phyloP scores from a whole-genome alignment of 1,284 basidiomycete genomes.

The Prillingera fragicola region DNA sequence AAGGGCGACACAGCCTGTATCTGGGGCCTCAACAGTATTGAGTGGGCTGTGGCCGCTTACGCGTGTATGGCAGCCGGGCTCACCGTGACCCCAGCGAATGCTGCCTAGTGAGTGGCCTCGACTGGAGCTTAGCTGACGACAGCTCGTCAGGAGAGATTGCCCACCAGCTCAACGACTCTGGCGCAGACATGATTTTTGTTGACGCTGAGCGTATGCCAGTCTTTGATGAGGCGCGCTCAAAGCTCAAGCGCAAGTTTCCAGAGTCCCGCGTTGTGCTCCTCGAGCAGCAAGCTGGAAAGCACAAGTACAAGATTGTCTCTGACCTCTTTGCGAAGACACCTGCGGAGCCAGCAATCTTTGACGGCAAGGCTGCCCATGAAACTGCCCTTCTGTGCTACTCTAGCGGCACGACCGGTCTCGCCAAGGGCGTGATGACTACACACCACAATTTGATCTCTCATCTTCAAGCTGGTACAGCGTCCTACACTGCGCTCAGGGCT shows the following conservation, averaged over 20 bases:
- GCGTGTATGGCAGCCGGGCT: slow-evolving; percentile 50
- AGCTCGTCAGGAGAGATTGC: slow-evolving; percentile 44
- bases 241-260: slow-evolving; percentile 5
- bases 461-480: slow-evolving; percentile 5
- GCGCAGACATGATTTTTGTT: slow-evolving; percentile 55
- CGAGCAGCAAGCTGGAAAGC: neutral
- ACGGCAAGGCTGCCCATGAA: slow-evolving; percentile 5
- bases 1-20: slow-evolving; percentile 38
- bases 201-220: slow-evolving; percentile 53
- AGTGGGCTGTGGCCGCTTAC: slow-evolving; percentile 59
- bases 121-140: neutral
- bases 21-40: slow-evolving; percentile 55
- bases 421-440: slow-evolving; percentile 54
- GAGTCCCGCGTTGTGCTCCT: slow-evolving; percentile 12
- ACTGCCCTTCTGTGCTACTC: slow-evolving; percentile 56
- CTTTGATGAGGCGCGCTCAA: slow-evolving; percentile 21
- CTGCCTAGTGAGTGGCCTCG: slow-evolving; percentile 35
- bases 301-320: slow-evolving; percentile 9
- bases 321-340: slow-evolving; percentile 11
- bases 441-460: slow-evolving; percentile 58
- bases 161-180: slow-evolving; percentile 52
- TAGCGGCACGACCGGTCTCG: slow-evolving; percentile 55
- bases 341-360: slow-evolving; percentile 5
- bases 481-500: neutral
- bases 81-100: slow-evolving; percentile 38